Conservation (phyloP, 495 filamentous ascomycete species). For the Baudoinia panamericana region DNA sequence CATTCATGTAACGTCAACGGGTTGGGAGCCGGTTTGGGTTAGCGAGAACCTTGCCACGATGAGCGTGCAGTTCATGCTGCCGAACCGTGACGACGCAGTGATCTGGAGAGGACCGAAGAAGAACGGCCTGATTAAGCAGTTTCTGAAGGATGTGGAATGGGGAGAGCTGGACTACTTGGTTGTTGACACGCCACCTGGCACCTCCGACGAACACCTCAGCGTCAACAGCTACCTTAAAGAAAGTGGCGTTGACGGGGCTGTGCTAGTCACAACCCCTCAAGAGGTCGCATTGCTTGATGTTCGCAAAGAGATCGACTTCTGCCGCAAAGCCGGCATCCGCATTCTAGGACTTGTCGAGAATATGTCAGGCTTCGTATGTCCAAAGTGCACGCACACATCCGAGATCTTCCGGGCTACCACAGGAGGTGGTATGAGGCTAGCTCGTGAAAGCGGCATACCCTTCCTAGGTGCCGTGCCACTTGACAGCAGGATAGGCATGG, state of each 20-base stretch:
- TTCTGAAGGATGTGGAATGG: slow-evolving; percentile 95
- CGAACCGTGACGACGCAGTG: slow-evolving; percentile 78
- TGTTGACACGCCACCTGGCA: slow-evolving; percentile 91
- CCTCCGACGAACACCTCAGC: slow-evolving; percentile 84
- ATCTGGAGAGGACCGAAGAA: slow-evolving; percentile 98
- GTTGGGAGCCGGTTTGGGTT: slow-evolving; percentile 92
- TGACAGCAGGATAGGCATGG: slow-evolving; percentile 88
- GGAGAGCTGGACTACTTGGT: slow-evolving; percentile 84
- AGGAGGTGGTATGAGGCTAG: slow-evolving; percentile 66
- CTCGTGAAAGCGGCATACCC: slow-evolving; percentile 70
- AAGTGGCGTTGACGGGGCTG: slow-evolving; percentile 79
- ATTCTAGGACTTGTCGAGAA: slow-evolving; percentile 91
- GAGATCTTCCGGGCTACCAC: slow-evolving; percentile 89
- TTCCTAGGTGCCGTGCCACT: slow-evolving; percentile 87
- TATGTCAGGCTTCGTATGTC: slow-evolving; percentile 93
- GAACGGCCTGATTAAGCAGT: slow-evolving; percentile 95
- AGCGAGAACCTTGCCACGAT: slow-evolving; percentile 83
- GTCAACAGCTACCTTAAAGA: slow-evolving; percentile 82
- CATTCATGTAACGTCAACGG: slow-evolving; percentile 68
- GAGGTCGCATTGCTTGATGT: slow-evolving; percentile 90
- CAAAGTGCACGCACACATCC: slow-evolving; percentile 64
- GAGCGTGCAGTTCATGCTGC: slow-evolving; percentile 96
- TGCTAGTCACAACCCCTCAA: slow-evolving; percentile 88
- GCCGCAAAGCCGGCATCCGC: slow-evolving; percentile 79
- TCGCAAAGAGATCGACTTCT: slow-evolving; percentile 93